Conservation (phyloP, 2,329 filamentous ascomycete genomes). For the Calonectria naviculata region DNA sequence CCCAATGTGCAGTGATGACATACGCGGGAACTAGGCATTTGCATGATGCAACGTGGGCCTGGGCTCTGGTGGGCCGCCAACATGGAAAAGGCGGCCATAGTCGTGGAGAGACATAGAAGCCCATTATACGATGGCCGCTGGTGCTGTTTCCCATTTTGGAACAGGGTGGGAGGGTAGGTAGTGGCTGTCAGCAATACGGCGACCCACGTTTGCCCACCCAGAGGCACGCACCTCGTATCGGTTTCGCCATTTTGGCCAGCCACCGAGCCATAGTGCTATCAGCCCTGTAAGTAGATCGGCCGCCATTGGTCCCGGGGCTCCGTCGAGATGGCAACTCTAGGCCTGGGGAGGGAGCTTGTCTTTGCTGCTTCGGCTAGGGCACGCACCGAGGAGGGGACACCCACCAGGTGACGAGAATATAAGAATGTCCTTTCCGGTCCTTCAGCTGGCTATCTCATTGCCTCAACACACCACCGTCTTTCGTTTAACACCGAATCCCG, state of each 20-base stretch:
- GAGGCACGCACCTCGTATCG: slow-evolving; percentile 41
- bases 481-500: slow-evolving; percentile 38
- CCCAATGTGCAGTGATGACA: slow-evolving; percentile 18
- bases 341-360: slow-evolving; percentile 9
- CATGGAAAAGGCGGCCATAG: slow-evolving; percentile 20
- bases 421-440: slow-evolving; percentile 34
- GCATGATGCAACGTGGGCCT: slow-evolving; percentile 30
- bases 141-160: slow-evolving; percentile 32
- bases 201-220: slow-evolving; percentile 30
- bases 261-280: slow-evolving; percentile 35
- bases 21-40: slow-evolving; percentile 28
- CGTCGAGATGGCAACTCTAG: slow-evolving; percentile 27
- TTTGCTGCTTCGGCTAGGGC: slow-evolving; percentile 7
- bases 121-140: slow-evolving; percentile 25
- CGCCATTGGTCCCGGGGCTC: slow-evolving; percentile 33
- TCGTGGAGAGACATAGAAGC: slow-evolving; percentile 29
- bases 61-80: slow-evolving; percentile 24
- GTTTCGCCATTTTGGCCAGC: slow-evolving; percentile 40
- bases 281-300: slow-evolving; percentile 35
- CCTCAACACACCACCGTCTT: slow-evolving; percentile 39
- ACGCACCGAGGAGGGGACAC: slow-evolving; percentile 1
- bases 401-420: slow-evolving; percentile 29
- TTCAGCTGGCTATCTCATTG: slow-evolving; percentile 26
- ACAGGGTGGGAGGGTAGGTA: slow-evolving; percentile 30
- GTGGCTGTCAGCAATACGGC: slow-evolving; percentile 40